Evolutionary conservation across 2,329 filamentous ascomycete genomes (phyloP).

Genomic region (Paecilomyces sp.): DNA sequence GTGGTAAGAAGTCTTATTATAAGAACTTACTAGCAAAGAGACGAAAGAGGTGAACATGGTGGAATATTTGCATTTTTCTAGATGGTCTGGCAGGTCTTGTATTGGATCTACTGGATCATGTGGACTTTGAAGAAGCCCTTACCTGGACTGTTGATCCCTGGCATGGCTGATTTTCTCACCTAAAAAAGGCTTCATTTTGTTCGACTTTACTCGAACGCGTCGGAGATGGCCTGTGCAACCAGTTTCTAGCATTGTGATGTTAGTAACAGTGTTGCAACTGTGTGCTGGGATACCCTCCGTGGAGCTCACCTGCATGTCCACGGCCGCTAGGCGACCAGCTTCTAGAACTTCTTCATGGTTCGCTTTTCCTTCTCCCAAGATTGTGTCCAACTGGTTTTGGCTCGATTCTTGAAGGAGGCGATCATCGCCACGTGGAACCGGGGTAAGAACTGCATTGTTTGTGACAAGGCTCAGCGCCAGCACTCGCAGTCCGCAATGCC

Average conservation of each 20-base stretch:
- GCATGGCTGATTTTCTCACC: background rate
- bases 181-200: background rate
- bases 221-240: conserved; percentile 24
- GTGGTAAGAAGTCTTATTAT: conserved; percentile 85
- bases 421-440: conserved; percentile 53
- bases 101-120: background rate
- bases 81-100: background rate
- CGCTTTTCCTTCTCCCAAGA: conserved; percentile 53
- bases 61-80: background rate
- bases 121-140: background rate
- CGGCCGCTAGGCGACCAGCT: conserved; percentile 51
- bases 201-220: conserved; percentile 16
- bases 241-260: conserved; percentile 23
- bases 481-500: conserved; percentile 57
- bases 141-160: background rate
- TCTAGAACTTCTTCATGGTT: conserved; percentile 61
- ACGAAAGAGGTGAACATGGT: conserved; percentile 8
- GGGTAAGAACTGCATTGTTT: conserved; percentile 55
- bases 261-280: conserved; percentile 5
- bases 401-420: conserved; percentile 44
- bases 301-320: conserved; percentile 53
- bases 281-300: conserved; percentile 2
- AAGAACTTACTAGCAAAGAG: conserved; percentile 63
- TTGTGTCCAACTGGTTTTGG: conserved; percentile 45
- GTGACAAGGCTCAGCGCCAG: conserved; percentile 61